These are phyloP conservation scores for Paspalum notatum DNA, from an alignment of 176 grass and related monocot species.

Conservation along the genomic window DNA sequence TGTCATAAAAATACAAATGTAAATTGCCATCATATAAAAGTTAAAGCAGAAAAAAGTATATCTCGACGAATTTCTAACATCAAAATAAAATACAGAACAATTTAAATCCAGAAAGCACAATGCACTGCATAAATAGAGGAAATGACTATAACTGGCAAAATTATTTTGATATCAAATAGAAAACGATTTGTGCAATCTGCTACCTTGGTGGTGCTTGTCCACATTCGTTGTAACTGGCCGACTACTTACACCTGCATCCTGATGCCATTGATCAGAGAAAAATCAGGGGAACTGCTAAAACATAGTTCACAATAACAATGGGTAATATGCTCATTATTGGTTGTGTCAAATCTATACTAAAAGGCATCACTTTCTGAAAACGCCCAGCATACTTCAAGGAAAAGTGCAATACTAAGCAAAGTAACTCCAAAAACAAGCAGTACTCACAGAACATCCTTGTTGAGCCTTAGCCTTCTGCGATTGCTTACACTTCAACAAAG, in stretches of 20 bases:
- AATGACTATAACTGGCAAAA: neutral
- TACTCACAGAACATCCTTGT: conserved; percentile 45
- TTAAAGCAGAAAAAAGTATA: neutral
- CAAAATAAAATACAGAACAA: neutral
- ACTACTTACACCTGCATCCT: conserved; percentile 59
- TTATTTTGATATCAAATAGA: neutral
- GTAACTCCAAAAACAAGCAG: conserved; percentile 2
- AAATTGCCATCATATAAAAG: conserved; percentile 9
- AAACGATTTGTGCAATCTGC: conserved; percentile 13
- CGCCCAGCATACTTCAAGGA: neutral
- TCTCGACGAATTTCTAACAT: neutral
- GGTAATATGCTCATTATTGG: neutral
- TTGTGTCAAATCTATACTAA: conserved; percentile 18
- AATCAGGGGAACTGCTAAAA: conserved; percentile 19
- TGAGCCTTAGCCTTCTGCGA: conserved; percentile 59
- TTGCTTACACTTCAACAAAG: conserved; percentile 65
- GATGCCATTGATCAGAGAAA: conserved; percentile 38
- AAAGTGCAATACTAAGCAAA: neutral
- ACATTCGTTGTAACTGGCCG: conserved; percentile 16
- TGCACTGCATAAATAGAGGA: neutral
- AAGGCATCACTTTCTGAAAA: conserved; percentile 24
- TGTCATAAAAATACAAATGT: conserved; percentile 19
- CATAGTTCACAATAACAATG: conserved; percentile 3
- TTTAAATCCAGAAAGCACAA: conserved; percentile 20
- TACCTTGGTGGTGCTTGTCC: conserved; percentile 61